Evolutionary conservation across 2,329 filamentous ascomycete genomes (phyloP), one percentile per base, ranked within the genome.

Genomic region (Exserohilum rostratum): DNA sequence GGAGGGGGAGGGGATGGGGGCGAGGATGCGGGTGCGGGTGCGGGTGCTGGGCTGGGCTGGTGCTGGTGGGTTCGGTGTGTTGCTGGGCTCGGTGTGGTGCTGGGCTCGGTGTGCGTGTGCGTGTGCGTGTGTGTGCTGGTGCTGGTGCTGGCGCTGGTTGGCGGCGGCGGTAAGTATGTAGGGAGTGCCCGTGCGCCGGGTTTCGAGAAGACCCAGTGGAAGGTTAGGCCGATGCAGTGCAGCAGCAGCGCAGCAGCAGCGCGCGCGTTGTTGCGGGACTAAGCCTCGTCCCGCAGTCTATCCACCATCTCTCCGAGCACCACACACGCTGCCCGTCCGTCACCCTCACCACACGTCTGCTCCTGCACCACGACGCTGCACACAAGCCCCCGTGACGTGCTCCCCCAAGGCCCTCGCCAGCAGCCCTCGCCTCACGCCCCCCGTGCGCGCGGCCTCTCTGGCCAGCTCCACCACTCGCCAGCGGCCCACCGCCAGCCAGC

Each of bases 261-360:
- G 43, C 49, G 49, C 40, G 46, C 49, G 53, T 57, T 45, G 53
- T 57, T 45, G 56, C 56, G 53, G 53, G 56, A 59, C 57, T 46
- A 56, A 56, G 56, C 53, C 49, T 55, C 45, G 56, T 59, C 53
- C 56, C 56, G 56, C 53, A 57, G 37, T 42, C 46, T 20, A 51
- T 48, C 47, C 53, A 57, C 40, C 53, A 53, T 53, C 40, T 47
- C 53, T 52, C 56, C 56, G 49, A 55, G 17, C 15, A 46, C 49
- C 57, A 57, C 43, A n/a, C 37, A 57, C 53, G 57, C 44, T 52
- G 29, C 48, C n/a, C 33, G 33, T 35, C n/a, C 22, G 4, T 25
- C 22, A 7, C 22, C 7, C 22, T 25, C 22, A 25, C 22, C 22
- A 4, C 17, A 18, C 35, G 17, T 12, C 10, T 17, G 15, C 15